These are phyloP conservation scores for Yarrowia deformans DNA, from an alignment of 805 yeast species.

Conservation along the genomic window DNA sequence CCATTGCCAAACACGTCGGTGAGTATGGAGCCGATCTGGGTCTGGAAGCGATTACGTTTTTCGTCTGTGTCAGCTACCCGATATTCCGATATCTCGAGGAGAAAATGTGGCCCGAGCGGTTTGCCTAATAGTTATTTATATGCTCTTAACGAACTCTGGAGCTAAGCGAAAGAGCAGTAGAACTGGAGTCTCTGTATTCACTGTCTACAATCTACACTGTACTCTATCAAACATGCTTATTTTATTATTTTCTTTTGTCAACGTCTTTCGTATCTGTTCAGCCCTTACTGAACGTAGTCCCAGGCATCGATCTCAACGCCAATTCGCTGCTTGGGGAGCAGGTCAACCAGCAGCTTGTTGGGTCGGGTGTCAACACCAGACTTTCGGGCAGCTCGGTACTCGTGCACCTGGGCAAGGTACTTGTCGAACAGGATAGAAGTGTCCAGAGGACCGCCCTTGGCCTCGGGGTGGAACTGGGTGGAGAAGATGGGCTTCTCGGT, in stretches of 20 bases:
- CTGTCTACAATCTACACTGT: too few species aligned
- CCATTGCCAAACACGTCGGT: constrained; percentile 70
- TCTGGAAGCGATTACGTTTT: constrained; percentile 74
- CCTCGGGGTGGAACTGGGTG: constrained; percentile 99
- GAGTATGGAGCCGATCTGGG: constrained; percentile 81
- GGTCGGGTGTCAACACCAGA: constrained; percentile 55
- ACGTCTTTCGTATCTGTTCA: too few species aligned
- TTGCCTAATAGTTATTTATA: background rate
- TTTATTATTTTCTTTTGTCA: too few species aligned
- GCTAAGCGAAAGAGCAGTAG: too few species aligned
- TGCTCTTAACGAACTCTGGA: too few species aligned
- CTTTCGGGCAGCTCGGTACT: constrained; percentile 58
- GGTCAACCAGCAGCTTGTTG: constrained; percentile 51
- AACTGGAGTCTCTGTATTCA: too few species aligned
- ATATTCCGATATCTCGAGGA: constrained; percentile 69
- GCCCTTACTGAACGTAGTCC: constrained; percentile 30
- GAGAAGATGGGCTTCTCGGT: constrained; percentile 86
- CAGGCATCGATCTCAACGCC: constrained; percentile 53
- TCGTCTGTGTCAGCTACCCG: constrained; percentile 61
- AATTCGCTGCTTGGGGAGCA: constrained; percentile 54
- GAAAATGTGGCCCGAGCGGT: constrained; percentile 48
- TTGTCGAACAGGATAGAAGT: constrained; percentile 90
- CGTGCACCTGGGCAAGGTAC: constrained; percentile 73
- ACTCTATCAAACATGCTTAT: too few species aligned
- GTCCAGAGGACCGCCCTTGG: constrained; percentile 98